phyloP scores from a whole-genome alignment of 257 asterid genomes.

The Capsicum pubescens region DNA sequence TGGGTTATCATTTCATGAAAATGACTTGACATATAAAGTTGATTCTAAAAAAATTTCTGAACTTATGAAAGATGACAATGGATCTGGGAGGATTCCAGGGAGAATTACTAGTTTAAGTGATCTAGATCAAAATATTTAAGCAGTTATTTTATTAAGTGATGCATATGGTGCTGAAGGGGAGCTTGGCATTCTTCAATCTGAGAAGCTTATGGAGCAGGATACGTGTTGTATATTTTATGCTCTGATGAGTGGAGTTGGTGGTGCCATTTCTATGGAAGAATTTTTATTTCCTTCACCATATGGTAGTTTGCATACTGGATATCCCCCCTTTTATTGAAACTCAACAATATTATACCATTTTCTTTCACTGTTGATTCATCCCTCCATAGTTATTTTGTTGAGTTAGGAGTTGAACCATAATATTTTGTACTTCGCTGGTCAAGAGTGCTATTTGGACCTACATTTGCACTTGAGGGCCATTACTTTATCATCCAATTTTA shows the following conservation, averaged over 20 bases:
- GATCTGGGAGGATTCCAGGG: slow-evolving; percentile 42
- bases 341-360: slow-evolving; percentile 74
- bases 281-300: slow-evolving; percentile 71
- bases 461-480: slow-evolving; percentile 68
- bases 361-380: slow-evolving; percentile 87
- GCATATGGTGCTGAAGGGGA: slow-evolving; percentile 97
- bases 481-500: background rate
- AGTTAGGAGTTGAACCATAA: slow-evolving; percentile 92
- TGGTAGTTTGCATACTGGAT: slow-evolving; percentile 54
- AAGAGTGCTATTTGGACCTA: slow-evolving; percentile 89
- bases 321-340: slow-evolving; percentile 87
- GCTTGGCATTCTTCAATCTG: slow-evolving; percentile 81
- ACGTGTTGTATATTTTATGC: slow-evolving; percentile 89
- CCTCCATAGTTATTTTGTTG: slow-evolving; percentile 82
- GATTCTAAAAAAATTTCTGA: slow-evolving; percentile 80
- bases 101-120: slow-evolving; percentile 52
- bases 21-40: slow-evolving; percentile 66
- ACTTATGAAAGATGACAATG: slow-evolving; percentile 46
- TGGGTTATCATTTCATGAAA: slow-evolving; percentile 78
- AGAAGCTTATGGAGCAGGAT: slow-evolving; percentile 89
- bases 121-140: slow-evolving; percentile 70
- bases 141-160: slow-evolving; percentile 69
- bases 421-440: slow-evolving; percentile 91
- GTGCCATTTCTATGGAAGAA: slow-evolving; percentile 59
- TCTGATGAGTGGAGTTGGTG: slow-evolving; percentile 67